These are phyloP conservation scores for Noccaea bulbosa DNA, from an alignment of 345 rosid genomes.

Conservation along the genomic window DNA sequence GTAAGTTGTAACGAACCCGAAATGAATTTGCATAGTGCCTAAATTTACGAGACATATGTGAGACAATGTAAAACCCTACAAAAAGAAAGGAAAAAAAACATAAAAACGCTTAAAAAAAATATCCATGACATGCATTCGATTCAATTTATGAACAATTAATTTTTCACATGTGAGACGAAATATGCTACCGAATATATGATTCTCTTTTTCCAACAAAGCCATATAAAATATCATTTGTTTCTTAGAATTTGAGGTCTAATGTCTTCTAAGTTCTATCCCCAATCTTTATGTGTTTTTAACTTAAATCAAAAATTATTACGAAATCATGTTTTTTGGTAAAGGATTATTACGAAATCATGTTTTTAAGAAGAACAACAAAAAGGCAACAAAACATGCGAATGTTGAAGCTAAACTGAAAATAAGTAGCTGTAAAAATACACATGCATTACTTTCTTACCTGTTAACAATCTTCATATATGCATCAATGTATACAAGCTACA, in stretches of 20 bases:
- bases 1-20: neutral
- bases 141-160: neutral
- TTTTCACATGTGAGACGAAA: neutral
- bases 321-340: neutral
- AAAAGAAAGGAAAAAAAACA: too few relatives aligned
- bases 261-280: too few relatives aligned
- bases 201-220: too few relatives aligned
- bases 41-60: too few relatives aligned
- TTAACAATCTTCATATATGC: neutral
- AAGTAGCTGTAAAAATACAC: neutral
- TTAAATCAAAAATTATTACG: neutral
- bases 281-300: neutral
- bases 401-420: neutral
- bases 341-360: neutral
- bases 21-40: conserved; percentile 6
- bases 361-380: neutral
- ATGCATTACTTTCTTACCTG: conserved; percentile 5
- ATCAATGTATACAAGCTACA: conserved; percentile 27
- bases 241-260: neutral
- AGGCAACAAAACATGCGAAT: conserved; percentile 1
- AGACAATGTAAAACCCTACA: too few relatives aligned
- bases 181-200: neutral
- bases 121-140: neutral
- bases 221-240: neutral
- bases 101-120: neutral